A percentile compares a stretch with the other conserved stretches of the same genome.
Conservation (phyloP, 2,329 filamentous ascomycete genomes). For the Ophiocordyceps camponoti-saundersi region DNA sequence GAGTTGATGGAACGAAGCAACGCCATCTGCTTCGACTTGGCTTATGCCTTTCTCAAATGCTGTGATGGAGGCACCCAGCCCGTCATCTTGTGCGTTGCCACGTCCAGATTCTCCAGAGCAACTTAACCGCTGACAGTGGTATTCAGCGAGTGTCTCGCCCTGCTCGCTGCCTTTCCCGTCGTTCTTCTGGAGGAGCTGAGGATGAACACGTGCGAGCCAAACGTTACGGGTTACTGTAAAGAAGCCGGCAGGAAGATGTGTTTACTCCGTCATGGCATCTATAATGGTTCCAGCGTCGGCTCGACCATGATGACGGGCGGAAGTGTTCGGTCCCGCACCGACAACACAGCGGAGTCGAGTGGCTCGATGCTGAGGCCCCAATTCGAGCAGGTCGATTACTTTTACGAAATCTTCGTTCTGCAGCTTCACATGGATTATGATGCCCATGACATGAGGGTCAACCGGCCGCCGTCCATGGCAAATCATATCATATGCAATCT, state of each 20-base stretch:
- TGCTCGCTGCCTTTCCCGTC: constrained; percentile 10
- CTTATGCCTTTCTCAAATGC: constrained; percentile 8
- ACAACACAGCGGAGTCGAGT: too few species aligned
- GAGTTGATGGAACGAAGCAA: constrained; percentile 7
- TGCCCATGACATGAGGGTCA: constrained; percentile 1
- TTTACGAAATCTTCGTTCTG: constrained; percentile 11
- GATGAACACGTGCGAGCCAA: constrained; percentile 9
- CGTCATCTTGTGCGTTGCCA: constrained; percentile 7
- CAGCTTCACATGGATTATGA: constrained; percentile 9
- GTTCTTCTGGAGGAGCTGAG: constrained; percentile 8
- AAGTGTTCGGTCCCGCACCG: too few species aligned
- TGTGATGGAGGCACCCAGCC: constrained; percentile 2
- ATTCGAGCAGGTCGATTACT: constrained; percentile 5
- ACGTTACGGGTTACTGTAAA: constrained; percentile 8
- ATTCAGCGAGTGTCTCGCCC: constrained; percentile 10
- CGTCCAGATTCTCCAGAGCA: neutral
- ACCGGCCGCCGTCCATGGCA: constrained; percentile 4
- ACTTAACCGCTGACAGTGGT: constrained; percentile 1
- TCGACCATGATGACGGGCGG: neutral
- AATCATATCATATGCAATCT: constrained; percentile 11
- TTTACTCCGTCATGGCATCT: constrained; percentile 2
- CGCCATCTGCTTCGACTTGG: constrained; percentile 5
- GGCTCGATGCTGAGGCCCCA: neutral
- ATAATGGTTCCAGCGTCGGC: neutral
- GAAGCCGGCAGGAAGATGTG: constrained; percentile 6